Conservation (phyloP, 495 filamentous ascomycete species). For the Hypoxylon rickii region DNA sequence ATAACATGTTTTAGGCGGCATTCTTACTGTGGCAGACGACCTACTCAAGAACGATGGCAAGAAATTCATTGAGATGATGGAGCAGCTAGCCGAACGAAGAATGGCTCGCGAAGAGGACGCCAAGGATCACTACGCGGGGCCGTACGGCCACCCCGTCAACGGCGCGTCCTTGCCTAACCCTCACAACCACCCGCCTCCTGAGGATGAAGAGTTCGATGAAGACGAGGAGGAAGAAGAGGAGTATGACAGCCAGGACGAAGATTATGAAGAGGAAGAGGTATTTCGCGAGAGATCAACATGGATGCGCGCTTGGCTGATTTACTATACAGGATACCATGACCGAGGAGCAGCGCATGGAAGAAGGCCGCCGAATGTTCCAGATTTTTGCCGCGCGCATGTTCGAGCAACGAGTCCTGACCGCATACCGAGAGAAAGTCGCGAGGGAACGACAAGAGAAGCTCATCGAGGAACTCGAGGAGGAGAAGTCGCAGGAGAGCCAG, state of each 20-base stretch:
- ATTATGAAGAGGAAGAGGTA: conserved; percentile 88
- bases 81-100: conserved; percentile 93
- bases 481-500: conserved; percentile 71
- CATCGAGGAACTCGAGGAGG: conserved; percentile 87
- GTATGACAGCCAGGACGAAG: conserved; percentile 86
- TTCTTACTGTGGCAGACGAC: conserved; percentile 98
- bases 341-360: conserved; percentile 98
- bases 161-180: conserved; percentile 45
- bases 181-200: conserved; percentile 59
- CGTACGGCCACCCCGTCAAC: conserved; percentile 57
- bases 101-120: conserved; percentile 97
- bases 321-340: conserved; percentile 84
- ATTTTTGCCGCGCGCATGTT: conserved; percentile 99
- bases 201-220: conserved; percentile 75
- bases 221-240: conserved; percentile 88
- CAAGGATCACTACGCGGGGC: conserved; percentile 67
- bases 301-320: conserved; percentile 37
- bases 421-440: conserved; percentile 95
- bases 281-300: conserved; percentile 29
- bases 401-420: conserved; percentile 94
- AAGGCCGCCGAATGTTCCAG: conserved; percentile 98
- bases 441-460: conserved; percentile 89
- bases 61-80: conserved; percentile 99
- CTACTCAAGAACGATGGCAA: conserved; percentile 98
- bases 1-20: conserved; percentile 72